Conservation (phyloP, 176 grass and related monocot species). For the Eragrostis curvula region DNA sequence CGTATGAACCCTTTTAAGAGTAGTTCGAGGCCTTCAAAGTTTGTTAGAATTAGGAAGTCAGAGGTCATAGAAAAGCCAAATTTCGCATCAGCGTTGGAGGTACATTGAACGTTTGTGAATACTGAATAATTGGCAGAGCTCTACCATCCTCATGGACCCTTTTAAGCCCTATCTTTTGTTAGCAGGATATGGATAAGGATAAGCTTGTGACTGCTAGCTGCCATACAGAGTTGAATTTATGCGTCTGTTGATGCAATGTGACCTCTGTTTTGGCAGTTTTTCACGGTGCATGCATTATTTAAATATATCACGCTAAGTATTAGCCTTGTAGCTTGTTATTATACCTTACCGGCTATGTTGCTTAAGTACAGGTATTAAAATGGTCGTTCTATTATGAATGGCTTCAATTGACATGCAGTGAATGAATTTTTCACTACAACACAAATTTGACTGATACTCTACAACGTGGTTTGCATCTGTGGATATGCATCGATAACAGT, state of each 20-base stretch:
- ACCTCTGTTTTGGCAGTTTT: slow-evolving; percentile 37
- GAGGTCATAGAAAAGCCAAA: slow-evolving; percentile 23
- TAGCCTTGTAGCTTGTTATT: neutral
- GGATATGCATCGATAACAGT: neutral
- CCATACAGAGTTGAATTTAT: slow-evolving; percentile 32
- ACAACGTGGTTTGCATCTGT: neutral
- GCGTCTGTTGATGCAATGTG: slow-evolving; percentile 34
- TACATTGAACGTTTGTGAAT: slow-evolving; percentile 24
- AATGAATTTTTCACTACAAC: neutral
- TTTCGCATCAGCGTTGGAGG: neutral
- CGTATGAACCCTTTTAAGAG: neutral
- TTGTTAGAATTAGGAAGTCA: slow-evolving; percentile 26
- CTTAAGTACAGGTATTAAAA: neutral
- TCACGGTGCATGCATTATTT: slow-evolving; percentile 19
- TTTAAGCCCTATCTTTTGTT: slow-evolving; percentile 32
- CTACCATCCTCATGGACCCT: slow-evolving; percentile 26
- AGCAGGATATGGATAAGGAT: slow-evolving; percentile 40
- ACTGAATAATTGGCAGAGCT: neutral
- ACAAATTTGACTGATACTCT: no score
- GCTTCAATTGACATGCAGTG: neutral
- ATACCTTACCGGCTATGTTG: neutral
- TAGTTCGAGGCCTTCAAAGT: neutral
- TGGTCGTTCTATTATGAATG: neutral
- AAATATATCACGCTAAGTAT: neutral
- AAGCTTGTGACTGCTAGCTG: slow-evolving; percentile 21